Evolutionary conservation across 1,284 basidiomycete genomes (phyloP).

Genomic region (Ganoderma sinense): DNA sequence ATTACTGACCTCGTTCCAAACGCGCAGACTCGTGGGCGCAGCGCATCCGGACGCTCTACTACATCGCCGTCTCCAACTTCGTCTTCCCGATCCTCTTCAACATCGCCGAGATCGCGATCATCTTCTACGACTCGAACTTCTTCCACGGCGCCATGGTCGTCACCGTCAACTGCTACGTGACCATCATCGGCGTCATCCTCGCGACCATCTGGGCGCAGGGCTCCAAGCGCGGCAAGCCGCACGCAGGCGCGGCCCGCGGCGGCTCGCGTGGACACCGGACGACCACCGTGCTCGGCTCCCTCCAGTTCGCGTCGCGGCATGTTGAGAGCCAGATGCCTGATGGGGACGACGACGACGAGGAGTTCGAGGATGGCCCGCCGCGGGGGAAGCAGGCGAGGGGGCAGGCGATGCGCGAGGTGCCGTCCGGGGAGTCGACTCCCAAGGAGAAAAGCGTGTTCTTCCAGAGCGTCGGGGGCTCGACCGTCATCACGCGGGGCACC

Average conservation of each 20-base stretch:
- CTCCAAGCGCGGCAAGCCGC: not conserved
- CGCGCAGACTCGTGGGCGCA: not conserved
- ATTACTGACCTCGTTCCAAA: not conserved
- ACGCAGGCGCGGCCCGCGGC: not conserved
- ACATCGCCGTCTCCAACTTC: constrained; percentile 41
- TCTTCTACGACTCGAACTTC: constrained; percentile 19
- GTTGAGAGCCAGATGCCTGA: not conserved
- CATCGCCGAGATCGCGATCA: constrained; percentile 34
- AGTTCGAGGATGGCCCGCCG: not conserved
- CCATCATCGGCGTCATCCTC: constrained; percentile 6
- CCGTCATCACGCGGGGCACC: not conserved
- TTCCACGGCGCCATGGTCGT: constrained; percentile 10
- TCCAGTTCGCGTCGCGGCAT: not conserved
- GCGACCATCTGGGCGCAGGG: constrained; percentile 2
- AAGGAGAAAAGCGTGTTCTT: not conserved
- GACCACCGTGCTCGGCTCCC: not conserved
- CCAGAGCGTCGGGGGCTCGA: not conserved
- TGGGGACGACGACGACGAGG: not conserved
- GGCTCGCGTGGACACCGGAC: not conserved
- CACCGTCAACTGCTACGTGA: constrained; percentile 7
- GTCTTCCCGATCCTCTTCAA: constrained; percentile 40
- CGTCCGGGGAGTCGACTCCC: not conserved
- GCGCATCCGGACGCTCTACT: constrained; percentile 34
- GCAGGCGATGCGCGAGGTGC: not conserved
- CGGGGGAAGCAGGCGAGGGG: not conserved